These are phyloP conservation scores for Fraxinus platypoda DNA, from an alignment of 305 asterid species.

Conservation along the genomic window DNA sequence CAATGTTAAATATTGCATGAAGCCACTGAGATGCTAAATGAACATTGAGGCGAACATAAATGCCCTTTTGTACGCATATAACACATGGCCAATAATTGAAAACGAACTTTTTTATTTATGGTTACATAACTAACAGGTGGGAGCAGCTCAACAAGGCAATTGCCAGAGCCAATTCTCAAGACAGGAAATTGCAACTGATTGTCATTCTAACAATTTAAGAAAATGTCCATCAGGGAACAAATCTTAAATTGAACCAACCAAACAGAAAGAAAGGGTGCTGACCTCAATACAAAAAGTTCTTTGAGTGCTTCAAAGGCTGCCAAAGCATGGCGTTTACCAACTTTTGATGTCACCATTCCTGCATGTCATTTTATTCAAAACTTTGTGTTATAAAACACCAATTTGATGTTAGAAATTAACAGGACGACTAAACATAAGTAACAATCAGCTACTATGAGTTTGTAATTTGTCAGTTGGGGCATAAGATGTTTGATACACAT, in stretches of 20 bases:
- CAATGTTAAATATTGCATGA: conserved; percentile 21
- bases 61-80: neutral
- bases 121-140: neutral
- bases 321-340: conserved; percentile 92
- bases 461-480: neutral
- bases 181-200: neutral
- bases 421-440: neutral
- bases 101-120: neutral
- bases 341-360: conserved; percentile 95
- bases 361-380: conserved; percentile 34
- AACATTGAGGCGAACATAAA: neutral
- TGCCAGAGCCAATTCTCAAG: neutral
- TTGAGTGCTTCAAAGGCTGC: conserved; percentile 83
- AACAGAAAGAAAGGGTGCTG: conserved; percentile 23
- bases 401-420: neutral
- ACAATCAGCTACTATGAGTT: conserved; percentile 1
- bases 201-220: neutral
- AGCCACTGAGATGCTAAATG: neutral
- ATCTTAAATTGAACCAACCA: conserved; percentile 9
- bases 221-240: neutral
- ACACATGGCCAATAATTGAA: neutral
- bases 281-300: conserved; percentile 78
- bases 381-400: conserved; percentile 14
- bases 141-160: neutral
- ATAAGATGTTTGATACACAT: neutral